Percentiles rank a stretch among this genome's conserved stretches.
phyloP scores from a whole-genome alignment of 129 eudicot species.

The Oenanthe sinensis region DNA sequence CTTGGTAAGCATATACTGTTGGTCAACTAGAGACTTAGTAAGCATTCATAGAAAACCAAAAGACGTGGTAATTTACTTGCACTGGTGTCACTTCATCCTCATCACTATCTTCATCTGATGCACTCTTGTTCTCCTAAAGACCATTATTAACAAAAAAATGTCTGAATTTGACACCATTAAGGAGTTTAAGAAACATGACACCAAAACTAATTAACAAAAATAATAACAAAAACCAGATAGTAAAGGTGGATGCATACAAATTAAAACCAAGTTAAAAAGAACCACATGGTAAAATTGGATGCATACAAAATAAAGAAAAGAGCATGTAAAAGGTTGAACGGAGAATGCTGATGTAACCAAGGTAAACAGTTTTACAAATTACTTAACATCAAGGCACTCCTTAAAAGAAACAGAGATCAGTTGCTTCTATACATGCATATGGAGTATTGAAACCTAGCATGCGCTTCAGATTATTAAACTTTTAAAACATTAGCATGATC shows the following conservation, averaged over 20 bases:
- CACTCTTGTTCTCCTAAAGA: slow-evolving; percentile 30
- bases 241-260: neutral
- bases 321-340: neutral
- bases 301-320: no score
- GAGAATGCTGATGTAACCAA: neutral
- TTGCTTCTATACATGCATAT: neutral
- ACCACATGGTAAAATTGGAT: no score
- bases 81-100: slow-evolving; percentile 66
- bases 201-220: neutral
- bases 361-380: neutral
- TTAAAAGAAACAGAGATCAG: neutral
- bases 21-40: neutral
- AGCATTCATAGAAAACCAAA: neutral
- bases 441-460: neutral
- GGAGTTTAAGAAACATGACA: neutral
- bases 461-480: neutral
- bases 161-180: neutral
- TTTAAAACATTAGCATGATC: neutral
- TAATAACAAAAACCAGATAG: neutral
- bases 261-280: no score
- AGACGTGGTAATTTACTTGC: slow-evolving; percentile 33
- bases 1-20: neutral
- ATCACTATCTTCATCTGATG: slow-evolving; percentile 39
- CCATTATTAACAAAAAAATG: neutral
- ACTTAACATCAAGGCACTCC: neutral